phyloP scores from a whole-genome alignment of 2,329 filamentous ascomycete species.

The Paraphaeosphaeria minitans region DNA sequence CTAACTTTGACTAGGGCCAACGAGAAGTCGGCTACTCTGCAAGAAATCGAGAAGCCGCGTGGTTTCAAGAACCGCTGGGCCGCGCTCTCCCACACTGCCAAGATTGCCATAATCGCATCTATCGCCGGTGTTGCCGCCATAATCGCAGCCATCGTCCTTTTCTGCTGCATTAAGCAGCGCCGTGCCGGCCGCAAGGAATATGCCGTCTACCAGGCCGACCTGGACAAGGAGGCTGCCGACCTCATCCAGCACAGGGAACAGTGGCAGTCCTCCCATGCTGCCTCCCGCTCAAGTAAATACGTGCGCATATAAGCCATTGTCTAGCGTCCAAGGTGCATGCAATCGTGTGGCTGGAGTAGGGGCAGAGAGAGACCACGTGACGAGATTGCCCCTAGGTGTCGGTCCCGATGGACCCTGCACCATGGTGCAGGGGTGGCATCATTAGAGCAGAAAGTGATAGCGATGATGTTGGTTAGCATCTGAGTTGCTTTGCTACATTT shows the following conservation, averaged over 20 bases:
- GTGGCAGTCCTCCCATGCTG: conserved; percentile 9
- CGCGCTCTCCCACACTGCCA: conserved; percentile 38
- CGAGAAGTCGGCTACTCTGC: conserved; percentile 43
- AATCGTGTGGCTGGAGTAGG: neutral
- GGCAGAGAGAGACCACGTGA: conserved; percentile 10
- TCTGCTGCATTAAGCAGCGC: conserved; percentile 49
- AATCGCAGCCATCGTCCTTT: conserved; percentile 31
- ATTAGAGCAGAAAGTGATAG: conserved; percentile 8
- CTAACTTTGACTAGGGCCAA: conserved; percentile 25
- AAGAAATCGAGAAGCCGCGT: conserved; percentile 42
- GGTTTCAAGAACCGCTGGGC: conserved; percentile 44
- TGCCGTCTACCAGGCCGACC: conserved; percentile 36
- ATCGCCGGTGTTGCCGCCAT: conserved; percentile 35
- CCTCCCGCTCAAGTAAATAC: conserved; percentile 12
- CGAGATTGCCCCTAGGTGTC: conserved; percentile 14
- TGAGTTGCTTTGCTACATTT: neutral
- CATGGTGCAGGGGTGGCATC: neutral
- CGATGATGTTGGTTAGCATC: conserved; percentile 6
- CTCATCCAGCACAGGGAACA: conserved; percentile 39
- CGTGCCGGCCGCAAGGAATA: conserved; percentile 43
- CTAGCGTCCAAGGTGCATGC: neutral
- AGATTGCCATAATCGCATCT: conserved; percentile 43
- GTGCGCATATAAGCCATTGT: conserved; percentile 13
- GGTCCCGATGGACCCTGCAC: neutral
- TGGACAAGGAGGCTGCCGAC: conserved; percentile 46